Conservation (phyloP, 139 green algal species). For the Tetradesmus lagerheimii region DNA sequence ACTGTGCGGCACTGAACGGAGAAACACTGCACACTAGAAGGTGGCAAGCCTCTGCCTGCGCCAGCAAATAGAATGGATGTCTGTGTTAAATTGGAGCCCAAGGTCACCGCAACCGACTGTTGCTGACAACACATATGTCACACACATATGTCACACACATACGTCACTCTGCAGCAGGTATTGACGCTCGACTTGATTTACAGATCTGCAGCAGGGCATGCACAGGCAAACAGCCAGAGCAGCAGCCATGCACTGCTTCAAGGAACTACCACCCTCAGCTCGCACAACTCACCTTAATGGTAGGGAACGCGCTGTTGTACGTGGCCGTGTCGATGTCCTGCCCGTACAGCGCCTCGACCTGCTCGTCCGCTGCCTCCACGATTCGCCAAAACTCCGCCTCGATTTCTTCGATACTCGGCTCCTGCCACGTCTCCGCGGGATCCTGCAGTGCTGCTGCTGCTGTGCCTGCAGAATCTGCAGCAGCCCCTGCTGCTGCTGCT, state of each 20-base stretch:
- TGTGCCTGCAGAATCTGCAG: not conserved
- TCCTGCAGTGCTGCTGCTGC: not conserved
- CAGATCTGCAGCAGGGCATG: no score
- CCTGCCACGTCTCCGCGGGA: not conserved
- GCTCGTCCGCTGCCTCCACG: slow-evolving; percentile 79
- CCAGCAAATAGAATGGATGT: no score
- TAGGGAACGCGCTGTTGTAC: slow-evolving; percentile 37
- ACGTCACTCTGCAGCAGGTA: no score
- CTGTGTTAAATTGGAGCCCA: no score
- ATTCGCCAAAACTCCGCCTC: slow-evolving; percentile 95
- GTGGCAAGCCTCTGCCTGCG: no score
- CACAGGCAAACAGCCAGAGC: not conserved
- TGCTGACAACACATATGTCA: no score
- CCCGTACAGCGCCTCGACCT: slow-evolving; percentile 70
- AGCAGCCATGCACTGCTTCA: not conserved
- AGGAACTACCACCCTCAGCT: no score
- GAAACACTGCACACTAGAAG: no score
- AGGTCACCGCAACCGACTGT: no score
- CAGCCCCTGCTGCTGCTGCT: not conserved
- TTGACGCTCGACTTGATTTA: no score
- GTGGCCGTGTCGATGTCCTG: slow-evolving; percentile 45
- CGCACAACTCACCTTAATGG: slow-evolving; percentile 15
- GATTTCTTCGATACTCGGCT: slow-evolving; percentile 62
- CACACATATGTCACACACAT: no score
- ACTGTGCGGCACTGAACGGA: no score